Evolutionary conservation across 768 basidiomycete genomes (phyloP), one percentile per base, ranked within the genome.

Genomic region (Favolaschia claudopus): DNA sequence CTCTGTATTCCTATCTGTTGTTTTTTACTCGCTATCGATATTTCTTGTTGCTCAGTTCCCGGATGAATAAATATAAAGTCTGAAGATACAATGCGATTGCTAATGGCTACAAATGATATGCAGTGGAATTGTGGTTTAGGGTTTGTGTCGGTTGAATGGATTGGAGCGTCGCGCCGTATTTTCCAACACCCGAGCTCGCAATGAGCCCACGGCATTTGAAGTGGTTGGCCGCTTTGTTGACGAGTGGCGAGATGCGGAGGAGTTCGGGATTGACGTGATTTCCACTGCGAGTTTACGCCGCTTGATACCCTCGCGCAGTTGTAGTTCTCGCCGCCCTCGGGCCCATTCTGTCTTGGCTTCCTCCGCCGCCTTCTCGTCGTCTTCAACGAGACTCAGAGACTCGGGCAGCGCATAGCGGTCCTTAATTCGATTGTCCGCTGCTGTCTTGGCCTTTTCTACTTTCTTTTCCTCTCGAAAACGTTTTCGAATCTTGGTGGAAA

Each of bases 401-500:
- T 85, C 82, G 2, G 91, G 90, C 15, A 99, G 74, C 2, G 87
- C 95, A 74, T 93, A 97, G 63, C 85, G 81, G 25, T 79, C 85
- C 69, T 88, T 89, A 46, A 98, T 75, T 9, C 72, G 75, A 43
- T 92, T 88, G 66, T 98, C 96, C 13, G 81, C 82, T 20, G 79
- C 79, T 62, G 85, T 81, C 64, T 89, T 89, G 53, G 81, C 84
- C 66, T 86, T 78, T 44, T 92, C 88, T 0, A 90, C 72, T 75
- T 89, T 92, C 79, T 98, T 99, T 60, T 91, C 91, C 58, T 88
- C 85, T 4, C 97, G 86, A 70, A 99, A 97, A 19, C 85, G 84
- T 67, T 89, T 89, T 37, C 97, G 86, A 2, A 89, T 82, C 65
- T 86, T 87, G 14, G 77, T 70, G 2, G 94, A 96, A 17, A 94